Evolutionary conservation across 2,329 filamentous ascomycete species (phyloP).

Genomic region (Pseudopithomyces maydicus): DNA sequence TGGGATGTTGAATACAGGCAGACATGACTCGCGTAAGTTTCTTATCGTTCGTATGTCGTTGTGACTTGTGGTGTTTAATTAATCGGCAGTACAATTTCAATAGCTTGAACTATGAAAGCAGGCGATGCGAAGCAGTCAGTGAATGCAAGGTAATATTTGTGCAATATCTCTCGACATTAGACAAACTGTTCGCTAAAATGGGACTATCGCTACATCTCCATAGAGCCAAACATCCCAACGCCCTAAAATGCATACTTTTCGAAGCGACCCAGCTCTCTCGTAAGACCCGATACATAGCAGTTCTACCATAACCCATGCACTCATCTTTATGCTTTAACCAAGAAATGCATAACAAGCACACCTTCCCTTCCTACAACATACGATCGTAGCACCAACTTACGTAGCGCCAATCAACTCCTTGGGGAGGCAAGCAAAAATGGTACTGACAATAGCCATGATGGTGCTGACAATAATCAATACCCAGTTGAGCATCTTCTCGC

Average conservation of each 20-base stretch:
- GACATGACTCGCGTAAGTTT: slow-evolving; percentile 32
- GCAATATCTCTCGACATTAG: no score
- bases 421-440: slow-evolving; percentile 86
- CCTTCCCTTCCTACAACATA: not conserved
- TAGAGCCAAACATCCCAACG: not conserved
- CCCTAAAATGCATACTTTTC: slow-evolving; percentile 1
- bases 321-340: no score
- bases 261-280: no score
- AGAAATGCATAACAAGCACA: not conserved
- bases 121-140: no score
- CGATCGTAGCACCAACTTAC: not conserved
- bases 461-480: slow-evolving; percentile 71
- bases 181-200: no score
- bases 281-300: no score
- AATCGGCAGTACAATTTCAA: not conserved
- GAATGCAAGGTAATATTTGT: not conserved
- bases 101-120: no score
- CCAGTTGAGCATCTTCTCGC: slow-evolving; percentile 71
- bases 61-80: not conserved
- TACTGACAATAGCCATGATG: slow-evolving; percentile 75
- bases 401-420: slow-evolving; percentile 68
- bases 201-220: no score
- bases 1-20: slow-evolving; percentile 26
- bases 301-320: no score
- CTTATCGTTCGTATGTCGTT: slow-evolving; percentile 15